Evolutionary conservation across 257 asterid species (phyloP), one percentile per base, ranked within the genome.

Genomic region (Voacanga thouarsii): DNA sequence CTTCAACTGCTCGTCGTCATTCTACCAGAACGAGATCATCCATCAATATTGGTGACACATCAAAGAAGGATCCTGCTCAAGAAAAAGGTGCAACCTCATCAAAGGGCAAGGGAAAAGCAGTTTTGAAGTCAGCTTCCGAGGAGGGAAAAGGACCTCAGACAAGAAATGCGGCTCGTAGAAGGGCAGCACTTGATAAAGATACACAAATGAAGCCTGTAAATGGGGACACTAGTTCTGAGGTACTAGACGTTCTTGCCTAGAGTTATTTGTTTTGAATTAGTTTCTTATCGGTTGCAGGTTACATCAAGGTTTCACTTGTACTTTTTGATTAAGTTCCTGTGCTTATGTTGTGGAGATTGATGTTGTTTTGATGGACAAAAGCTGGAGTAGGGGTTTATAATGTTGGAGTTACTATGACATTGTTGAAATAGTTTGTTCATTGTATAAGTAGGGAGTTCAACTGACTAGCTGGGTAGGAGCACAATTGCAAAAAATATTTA

Each of bases 41-140:
- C 12, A 75, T 89, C 78, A 91, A 86, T 79, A 86, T 87, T 63
- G 91, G 89, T 53, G 94, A 89, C 37, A 23, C 90, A 43, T 76
- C 85, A 64, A 92, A 84, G 81, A 92, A 93, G 83, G 96, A 90
- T 77, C 77, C 86, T 50, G 66, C 89, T 1, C 86, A 80, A 43
- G 98, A 88, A 30, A 92, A 92, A 80, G 76, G 81, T 76, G 80
- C 91, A 12, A 88, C 89, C 80, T 90, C 89, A 5, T 85, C 83
- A 23, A 96, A 92, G 83, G 97, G 95, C 59, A 96, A 93, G 87
- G 99, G 98, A 7, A 96, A 96, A 84, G 98, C 97, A 64, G 93
- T 96, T 70, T 77, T 90, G 84, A 93, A 93, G 85, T 87, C 94
- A 12, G 85, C 81, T 57, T 92, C 81, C 74, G 98, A 96, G 81